Base-by-base conservation (phyloP, 345 rosid genomes). In the Aurinia saxatilis region DNA sequence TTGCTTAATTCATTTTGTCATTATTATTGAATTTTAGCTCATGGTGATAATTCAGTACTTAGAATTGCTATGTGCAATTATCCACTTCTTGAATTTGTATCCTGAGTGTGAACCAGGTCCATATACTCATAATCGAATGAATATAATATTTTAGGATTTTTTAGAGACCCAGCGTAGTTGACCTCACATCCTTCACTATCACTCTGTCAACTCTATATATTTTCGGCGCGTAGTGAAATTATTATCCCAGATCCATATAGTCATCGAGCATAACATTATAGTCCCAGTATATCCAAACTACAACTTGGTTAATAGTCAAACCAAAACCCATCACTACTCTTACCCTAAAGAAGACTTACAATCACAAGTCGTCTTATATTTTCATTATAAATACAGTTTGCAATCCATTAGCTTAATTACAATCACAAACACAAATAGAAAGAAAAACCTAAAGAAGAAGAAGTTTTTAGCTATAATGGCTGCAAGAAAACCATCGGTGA, bases 271-370 rank as follows among this genome's bases (percentile, higher is more conserved):
- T n/a, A 39, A 29, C 37, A 53, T 65, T 65, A 2, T 54, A 23
- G 27, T 54, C 14, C 10, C n/a, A 64, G 9, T 49, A 30, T 49
- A 30, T 33, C 35, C 49, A 58, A 40, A 14, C 48, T 50, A 41
- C 56, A 52, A 68, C 56, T 68, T 68, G 67, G 18, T 52, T 4
- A 41, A 52, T 60, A 68, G 25, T 42, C 66, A 68, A 68, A 68
- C 33, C 33, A 60, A 68, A 68, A 51, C 13, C 14, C 36, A 41
- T 41, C 53, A 18, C 57, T n/a, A n/a, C n/a, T n/a, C n/a, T n/a
- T n/a, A n/a, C n/a, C n/a, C n/a, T 38, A 31, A 38, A 57, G 34
- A 56, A 56, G 41, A 57, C 64, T 57, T 16, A 10, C 18, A 0
- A 45, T 46, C 15, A 56, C 19, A 56, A 66, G 57, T 37, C 56